Percentiles rank a stretch among this genome's conserved stretches.
Conservation (phyloP, 768 basidiomycete genomes). For the Suillus cothurnatus region DNA sequence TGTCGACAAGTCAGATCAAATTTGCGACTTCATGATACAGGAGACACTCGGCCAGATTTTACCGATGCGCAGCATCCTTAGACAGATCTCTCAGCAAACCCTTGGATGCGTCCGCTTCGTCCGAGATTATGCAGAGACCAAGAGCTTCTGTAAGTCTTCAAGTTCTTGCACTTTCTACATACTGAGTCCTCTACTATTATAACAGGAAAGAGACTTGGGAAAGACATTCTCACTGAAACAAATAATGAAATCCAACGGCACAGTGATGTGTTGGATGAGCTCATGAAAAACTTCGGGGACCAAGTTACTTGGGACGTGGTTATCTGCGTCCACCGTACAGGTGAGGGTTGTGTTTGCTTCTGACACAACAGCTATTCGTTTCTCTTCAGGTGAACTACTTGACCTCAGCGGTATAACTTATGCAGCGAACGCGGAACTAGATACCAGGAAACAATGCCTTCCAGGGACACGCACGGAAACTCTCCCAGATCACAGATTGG, state of each 20-base stretch:
- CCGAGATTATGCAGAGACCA: too few species aligned
- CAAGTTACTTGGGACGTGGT: not conserved
- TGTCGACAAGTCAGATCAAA: too few species aligned
- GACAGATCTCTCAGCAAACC: too few species aligned
- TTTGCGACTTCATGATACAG: too few species aligned
- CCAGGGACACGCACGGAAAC: slow-evolving; percentile 21
- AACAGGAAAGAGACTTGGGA: not conserved
- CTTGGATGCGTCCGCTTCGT: too few species aligned
- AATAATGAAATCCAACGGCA: not conserved
- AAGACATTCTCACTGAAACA: not conserved
- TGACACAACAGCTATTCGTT: not conserved
- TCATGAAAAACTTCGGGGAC: slow-evolving; percentile 4
- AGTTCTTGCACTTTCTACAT: too few species aligned
- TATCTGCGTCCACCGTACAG: not conserved
- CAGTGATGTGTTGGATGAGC: not conserved
- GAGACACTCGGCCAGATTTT: too few species aligned
- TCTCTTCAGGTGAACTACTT: not conserved
- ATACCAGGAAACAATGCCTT: slow-evolving; percentile 15
- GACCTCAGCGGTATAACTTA: not conserved
- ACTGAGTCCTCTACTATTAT: not conserved
- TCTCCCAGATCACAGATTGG: slow-evolving; percentile 30
- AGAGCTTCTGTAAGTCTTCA: too few species aligned
- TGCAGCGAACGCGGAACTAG: not conserved
- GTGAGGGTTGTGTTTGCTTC: not conserved
- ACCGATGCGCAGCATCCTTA: too few species aligned